Conservation (phyloP, 1,139 yeast species). For the Kurtzmaniella quercitrusa region DNA sequence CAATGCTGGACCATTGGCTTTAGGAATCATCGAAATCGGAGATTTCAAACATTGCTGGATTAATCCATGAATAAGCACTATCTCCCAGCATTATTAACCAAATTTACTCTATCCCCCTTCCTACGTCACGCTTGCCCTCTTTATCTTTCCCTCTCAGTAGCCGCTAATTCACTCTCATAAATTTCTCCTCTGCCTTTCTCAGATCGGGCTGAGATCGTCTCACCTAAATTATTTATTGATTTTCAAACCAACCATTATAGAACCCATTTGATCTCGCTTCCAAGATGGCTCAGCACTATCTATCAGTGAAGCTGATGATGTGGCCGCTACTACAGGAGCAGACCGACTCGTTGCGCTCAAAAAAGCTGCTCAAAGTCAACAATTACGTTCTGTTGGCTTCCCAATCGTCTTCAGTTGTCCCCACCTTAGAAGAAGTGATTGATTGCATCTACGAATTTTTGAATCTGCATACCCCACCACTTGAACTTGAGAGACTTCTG, state of each 20-base stretch:
- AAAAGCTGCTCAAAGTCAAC: slow-evolving; percentile 20
- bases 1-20: neutral
- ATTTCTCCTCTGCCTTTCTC: neutral
- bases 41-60: too few species aligned
- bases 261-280: neutral
- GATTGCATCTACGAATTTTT: slow-evolving; percentile 24
- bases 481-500: slow-evolving; percentile 49
- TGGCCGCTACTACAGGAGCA: slow-evolving; percentile 22
- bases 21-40: too few species aligned
- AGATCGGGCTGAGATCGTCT: neutral
- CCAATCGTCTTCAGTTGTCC: neutral
- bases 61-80: too few species aligned
- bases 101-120: neutral
- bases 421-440: slow-evolving; percentile 17
- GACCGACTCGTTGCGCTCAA: slow-evolving; percentile 18
- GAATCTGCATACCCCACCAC: slow-evolving; percentile 24
- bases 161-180: too few species aligned
- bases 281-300: slow-evolving; percentile 12
- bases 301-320: slow-evolving; percentile 10
- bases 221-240: neutral
- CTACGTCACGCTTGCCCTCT: too few species aligned
- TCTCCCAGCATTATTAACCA: too few species aligned
- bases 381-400: slow-evolving; percentile 7
- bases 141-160: too few species aligned
- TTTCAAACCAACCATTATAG: neutral